These are phyloP conservation scores for Kokia cookei DNA, from an alignment of 441 rosid genomes.

Conservation along the genomic window DNA sequence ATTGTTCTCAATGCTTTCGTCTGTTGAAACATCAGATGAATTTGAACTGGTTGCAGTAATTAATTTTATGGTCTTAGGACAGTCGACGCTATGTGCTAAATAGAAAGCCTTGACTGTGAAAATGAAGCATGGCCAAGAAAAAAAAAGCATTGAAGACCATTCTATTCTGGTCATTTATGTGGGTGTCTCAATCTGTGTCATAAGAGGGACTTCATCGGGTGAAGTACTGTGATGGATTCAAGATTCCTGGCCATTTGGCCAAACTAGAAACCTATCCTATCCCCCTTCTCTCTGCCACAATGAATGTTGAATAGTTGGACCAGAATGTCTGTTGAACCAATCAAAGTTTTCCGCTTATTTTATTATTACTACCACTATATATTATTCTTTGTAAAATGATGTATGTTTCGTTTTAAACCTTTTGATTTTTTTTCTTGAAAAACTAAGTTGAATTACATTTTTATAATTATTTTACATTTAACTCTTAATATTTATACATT, in stretches of 20 bases:
- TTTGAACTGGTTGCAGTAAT: background rate
- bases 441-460: too few relatives aligned
- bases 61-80: too few relatives aligned
- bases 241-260: background rate
- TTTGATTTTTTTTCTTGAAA: too few relatives aligned
- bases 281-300: background rate
- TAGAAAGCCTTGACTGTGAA: background rate
- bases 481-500: too few relatives aligned
- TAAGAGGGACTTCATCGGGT: conserved; percentile 10
- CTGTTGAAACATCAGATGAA: background rate
- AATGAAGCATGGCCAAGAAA: background rate
- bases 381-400: too few relatives aligned
- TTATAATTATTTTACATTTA: too few relatives aligned
- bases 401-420: too few relatives aligned
- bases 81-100: background rate
- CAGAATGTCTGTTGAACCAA: background rate
- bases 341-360: background rate
- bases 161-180: background rate
- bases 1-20: background rate
- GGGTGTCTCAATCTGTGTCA: conserved; percentile 1
- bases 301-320: background rate
- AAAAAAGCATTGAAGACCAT: conserved; percentile 5
- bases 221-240: conserved; percentile 14
- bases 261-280: background rate
- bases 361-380: background rate